Evolutionary conservation across 148 eudicot species (phyloP), one percentile per base, ranked within the genome.

Genomic region (Hydrangea macrophylla): DNA sequence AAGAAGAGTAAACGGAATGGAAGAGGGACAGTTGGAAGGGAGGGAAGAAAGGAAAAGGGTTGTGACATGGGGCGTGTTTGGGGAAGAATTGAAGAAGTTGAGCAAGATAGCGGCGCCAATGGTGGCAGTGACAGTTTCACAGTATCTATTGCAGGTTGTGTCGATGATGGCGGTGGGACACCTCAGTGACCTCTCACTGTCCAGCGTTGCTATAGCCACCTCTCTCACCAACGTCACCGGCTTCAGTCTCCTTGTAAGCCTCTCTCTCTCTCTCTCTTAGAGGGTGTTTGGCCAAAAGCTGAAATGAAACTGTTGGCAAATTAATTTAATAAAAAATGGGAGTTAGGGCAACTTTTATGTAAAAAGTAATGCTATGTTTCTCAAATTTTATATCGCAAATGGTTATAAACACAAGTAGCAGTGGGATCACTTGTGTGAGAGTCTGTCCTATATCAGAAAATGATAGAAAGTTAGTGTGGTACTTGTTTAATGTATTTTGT

Each of bases 191-290:
- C 73, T 80, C 22, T 60, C 72, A 5, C 76, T 83, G 44, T 76
- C 86, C 7, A 73, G 77, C 26, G 77, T 69, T 11, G 74, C 84
- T 0, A 59, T 83, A 5, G 79, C 86, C 36, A 65, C 74, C 55
- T 80, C 84, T n/a, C 26, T 83, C 36, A 64, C 86, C 51, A 69
- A 73, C 9, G 77, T 83, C 51, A 59, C 86, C 44, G 84, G 86
- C 67, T 78, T 71, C 62, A 77, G 77, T 60, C 18, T 80, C 24
- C 63, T 74, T 30, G 86, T 74, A 57, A 27, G 30, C 11, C 37
- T 23, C 28, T 36, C 6, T 17, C 26, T 37, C 31, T 4, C n/a
- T n/a, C n/a, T n/a, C n/a, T n/a, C n/a, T n/a, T n/a, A n/a, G n/a
- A n/a, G n/a, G n/a, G n/a, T n/a, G n/a, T n/a, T n/a, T n/a, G n/a